phyloP scores from a whole-genome alignment of 2,329 filamentous ascomycete genomes.

The Coniochaeta prunicola region DNA sequence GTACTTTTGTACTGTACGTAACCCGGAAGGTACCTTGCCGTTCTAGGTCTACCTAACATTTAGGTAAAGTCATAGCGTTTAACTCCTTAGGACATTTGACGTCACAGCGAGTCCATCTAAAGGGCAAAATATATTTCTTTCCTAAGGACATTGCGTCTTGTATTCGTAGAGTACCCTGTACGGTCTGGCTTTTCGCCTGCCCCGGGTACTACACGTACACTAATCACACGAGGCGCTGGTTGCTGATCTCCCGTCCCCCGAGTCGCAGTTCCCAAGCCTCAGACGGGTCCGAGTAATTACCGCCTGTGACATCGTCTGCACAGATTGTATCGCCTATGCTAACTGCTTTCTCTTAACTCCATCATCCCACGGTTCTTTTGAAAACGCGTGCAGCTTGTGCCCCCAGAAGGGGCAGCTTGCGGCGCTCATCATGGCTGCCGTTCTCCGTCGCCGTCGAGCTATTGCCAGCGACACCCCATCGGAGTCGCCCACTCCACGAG shows the following conservation, averaged over 20 bases:
- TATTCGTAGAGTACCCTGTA: too few species aligned
- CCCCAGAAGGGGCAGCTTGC: neutral
- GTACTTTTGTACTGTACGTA: too few species aligned
- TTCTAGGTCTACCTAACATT: too few species aligned
- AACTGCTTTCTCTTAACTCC: neutral
- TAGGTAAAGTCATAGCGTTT: too few species aligned
- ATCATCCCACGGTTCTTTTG: neutral
- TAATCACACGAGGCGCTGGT: neutral
- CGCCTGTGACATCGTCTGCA: too few species aligned
- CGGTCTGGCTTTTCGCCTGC: too few species aligned
- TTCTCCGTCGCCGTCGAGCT: slow-evolving; percentile 16
- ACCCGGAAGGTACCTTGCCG: too few species aligned
- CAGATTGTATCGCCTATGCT: too few species aligned
- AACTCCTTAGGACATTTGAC: too few species aligned
- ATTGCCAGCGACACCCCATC: slow-evolving; percentile 13
- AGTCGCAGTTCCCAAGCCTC: neutral
- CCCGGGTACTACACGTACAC: neutral
- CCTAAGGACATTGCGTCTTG: too few species aligned
- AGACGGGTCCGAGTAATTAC: neutral
- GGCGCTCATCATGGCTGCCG: slow-evolving; percentile 16
- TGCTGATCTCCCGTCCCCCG: neutral
- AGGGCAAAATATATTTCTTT: too few species aligned
- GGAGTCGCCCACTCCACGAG: slow-evolving; percentile 22
- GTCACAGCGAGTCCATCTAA: too few species aligned
- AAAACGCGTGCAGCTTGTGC: neutral